Evolutionary conservation across 1,284 basidiomycete genomes (phyloP), one percentile per base, ranked within the genome.

Genomic region (Puccinia horiana): DNA sequence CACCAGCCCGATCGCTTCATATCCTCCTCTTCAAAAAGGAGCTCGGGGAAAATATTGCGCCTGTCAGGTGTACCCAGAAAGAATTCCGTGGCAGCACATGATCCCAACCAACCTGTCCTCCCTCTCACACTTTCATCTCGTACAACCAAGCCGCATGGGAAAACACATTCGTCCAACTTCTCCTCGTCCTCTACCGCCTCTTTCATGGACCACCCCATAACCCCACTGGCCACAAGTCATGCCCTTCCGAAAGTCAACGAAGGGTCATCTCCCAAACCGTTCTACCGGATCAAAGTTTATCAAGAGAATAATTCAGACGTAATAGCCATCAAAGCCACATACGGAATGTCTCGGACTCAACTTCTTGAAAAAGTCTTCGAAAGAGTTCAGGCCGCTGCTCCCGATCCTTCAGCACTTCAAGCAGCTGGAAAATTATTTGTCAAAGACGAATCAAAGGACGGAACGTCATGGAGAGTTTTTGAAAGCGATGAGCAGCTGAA

Each of bases 241-340:
- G 67, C 82, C 61, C 54, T 82, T 37, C 6, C 61, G 70, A 40
- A 83, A 84, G n/a, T 84, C 80, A 73, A 89, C 77, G 93, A 92
- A 84, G 90, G 91, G 20, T 92, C 93, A 85, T 91, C 93, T 52
- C 91, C 58, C 11, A 26, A 35, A 26, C 40, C 94, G 52, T 96
- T 95, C 88, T 90, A 98, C 85, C 98, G 98, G 89, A 97, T 99
- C 88, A 99, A 99, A 89, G 94, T 99, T 79, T 97, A 96, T 86
- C 93, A 97, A 87, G 90, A 93, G 44, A 90, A 92, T 83, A 92
- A 94, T 37, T 94, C 98, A 86, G 96, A 98, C 86, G 89, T 99
- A 76, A 94, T 99, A 83, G 96, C 97, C 2, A 94, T 99, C 76
- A 92, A 97, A n/a, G 96, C 98, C 61, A 95, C 96, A 85, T 95